Percentiles rank a stretch among this genome's conserved stretches.
phyloP scores from a whole-genome alignment of 2,329 filamentous ascomycete species.

The Canariomyces notabilis region DNA sequence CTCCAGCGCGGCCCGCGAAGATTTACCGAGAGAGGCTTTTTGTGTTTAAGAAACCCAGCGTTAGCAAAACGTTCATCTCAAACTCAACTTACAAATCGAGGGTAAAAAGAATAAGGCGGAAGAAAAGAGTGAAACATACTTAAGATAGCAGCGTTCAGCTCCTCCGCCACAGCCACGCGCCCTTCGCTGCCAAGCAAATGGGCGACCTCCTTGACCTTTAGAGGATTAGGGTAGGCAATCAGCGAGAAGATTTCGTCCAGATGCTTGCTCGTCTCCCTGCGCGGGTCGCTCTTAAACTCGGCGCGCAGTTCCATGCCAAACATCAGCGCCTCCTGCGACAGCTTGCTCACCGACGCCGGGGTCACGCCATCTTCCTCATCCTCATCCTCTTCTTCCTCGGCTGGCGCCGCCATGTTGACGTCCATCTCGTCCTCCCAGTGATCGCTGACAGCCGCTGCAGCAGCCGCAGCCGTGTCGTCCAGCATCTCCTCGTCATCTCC shows the following conservation, averaged over 20 bases:
- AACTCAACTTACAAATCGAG: background rate
- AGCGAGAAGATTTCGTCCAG: constrained; percentile 83
- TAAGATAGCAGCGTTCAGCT: constrained; percentile 88
- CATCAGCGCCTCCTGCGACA: constrained; percentile 65
- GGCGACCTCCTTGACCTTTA: constrained; percentile 66
- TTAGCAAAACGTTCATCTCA: background rate
- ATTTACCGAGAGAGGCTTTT: constrained; percentile 82
- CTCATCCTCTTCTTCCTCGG: constrained; percentile 32
- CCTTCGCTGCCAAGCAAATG: constrained; percentile 73
- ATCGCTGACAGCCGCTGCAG: background rate
- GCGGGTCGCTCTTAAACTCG: constrained; percentile 69
- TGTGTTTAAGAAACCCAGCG: constrained; percentile 26
- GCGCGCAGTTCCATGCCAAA: constrained; percentile 76
- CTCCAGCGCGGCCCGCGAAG: constrained; percentile 79
- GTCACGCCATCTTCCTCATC: constrained; percentile 39
- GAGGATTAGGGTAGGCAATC: constrained; percentile 79
- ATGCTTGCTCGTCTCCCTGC: constrained; percentile 65
- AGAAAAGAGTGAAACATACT: constrained; percentile 49
- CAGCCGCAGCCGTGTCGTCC: constrained; percentile 44
- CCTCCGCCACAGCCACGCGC: constrained; percentile 77
- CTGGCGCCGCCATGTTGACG: constrained; percentile 14
- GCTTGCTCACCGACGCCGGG: constrained; percentile 27
- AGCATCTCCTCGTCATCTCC: constrained; percentile 51
- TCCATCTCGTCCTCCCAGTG: constrained; percentile 53
- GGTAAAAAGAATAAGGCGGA: constrained; percentile 6